These are phyloP conservation scores for Xylariaceae sp. DNA, from an alignment of 2,329 filamentous ascomycete species.

Conservation along the genomic window DNA sequence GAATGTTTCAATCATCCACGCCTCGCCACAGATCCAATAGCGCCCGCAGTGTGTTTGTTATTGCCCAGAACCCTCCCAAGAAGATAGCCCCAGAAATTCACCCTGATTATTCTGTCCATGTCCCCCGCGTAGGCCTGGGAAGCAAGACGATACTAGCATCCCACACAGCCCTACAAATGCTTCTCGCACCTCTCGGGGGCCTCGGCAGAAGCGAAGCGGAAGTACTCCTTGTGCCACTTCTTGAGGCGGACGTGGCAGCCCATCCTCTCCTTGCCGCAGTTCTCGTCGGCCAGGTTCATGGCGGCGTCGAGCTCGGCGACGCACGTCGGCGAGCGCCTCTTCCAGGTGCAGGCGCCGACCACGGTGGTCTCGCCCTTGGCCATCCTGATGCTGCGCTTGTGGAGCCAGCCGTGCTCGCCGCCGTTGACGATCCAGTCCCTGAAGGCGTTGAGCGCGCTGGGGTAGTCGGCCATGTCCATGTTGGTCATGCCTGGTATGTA, in stretches of 20 bases:
- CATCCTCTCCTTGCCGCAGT: slow-evolving; percentile 1
- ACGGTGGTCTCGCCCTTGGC: background rate
- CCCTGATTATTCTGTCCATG: too few relatives aligned
- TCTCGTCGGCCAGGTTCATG: background rate
- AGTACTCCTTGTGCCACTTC: slow-evolving; percentile 17
- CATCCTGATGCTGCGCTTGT: background rate
- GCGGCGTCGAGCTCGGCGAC: slow-evolving; percentile 9
- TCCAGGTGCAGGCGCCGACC: slow-evolving; percentile 14
- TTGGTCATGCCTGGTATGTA: too few relatives aligned
- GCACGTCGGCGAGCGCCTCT: background rate
- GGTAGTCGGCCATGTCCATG: background rate
- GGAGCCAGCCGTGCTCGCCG: slow-evolving; percentile 5
- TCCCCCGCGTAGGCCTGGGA: too few relatives aligned
- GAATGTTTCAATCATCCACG: too few relatives aligned
- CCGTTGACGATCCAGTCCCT: slow-evolving; percentile 14
- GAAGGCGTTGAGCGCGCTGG: background rate
- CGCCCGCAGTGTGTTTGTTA: too few relatives aligned
- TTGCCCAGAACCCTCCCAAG: too few relatives aligned
- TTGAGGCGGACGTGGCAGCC: slow-evolving; percentile 13
- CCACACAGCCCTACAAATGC: too few relatives aligned
- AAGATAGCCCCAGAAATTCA: too few relatives aligned
- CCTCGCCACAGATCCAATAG: too few relatives aligned
- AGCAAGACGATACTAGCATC: too few relatives aligned
- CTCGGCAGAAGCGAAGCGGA: slow-evolving; percentile 11
- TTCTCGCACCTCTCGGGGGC: slow-evolving; percentile 14